Percentiles rank a stretch among this genome's conserved stretches.
Conservation (phyloP, 108 stramenopile genomes). For the Pseudonitzschia multiseries region DNA sequence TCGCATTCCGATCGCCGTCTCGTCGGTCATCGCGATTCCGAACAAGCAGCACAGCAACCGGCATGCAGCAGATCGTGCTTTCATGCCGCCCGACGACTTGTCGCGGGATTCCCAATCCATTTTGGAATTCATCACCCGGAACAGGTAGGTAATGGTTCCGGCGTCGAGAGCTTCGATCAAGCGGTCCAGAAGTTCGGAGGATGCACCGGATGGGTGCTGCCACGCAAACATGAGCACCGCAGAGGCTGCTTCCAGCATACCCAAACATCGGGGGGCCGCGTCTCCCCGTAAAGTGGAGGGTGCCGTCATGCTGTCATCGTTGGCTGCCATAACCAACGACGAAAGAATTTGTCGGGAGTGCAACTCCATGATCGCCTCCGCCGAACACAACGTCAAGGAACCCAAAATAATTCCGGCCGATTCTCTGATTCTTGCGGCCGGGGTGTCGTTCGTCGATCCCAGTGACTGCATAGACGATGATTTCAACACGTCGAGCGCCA, state of each 20-base stretch:
- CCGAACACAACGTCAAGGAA: slow-evolving; percentile 63
- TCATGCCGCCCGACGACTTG: slow-evolving; percentile 62
- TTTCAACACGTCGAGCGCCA: slow-evolving; percentile 40
- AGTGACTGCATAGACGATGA: slow-evolving; percentile 57
- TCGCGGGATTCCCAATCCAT: slow-evolving; percentile 64
- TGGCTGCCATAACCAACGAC: slow-evolving; percentile 44
- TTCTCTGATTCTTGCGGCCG: slow-evolving; percentile 60
- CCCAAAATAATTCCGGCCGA: slow-evolving; percentile 63
- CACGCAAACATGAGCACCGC: slow-evolving; percentile 63
- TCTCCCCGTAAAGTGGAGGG: slow-evolving; percentile 70
- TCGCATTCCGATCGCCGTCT: slow-evolving; percentile 49
- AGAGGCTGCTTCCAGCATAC: slow-evolving; percentile 65
- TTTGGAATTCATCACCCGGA: slow-evolving; percentile 57
- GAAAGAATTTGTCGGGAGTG: slow-evolving; percentile 59
- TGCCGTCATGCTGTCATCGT: slow-evolving; percentile 49
- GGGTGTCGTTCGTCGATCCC: slow-evolving; percentile 60
- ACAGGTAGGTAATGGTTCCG: slow-evolving; percentile 58
- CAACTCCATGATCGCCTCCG: slow-evolving; percentile 60
- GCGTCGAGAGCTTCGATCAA: slow-evolving; percentile 73
- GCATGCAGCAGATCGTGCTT: slow-evolving; percentile 53
- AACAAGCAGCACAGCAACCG: slow-evolving; percentile 65
- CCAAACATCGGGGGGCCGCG: slow-evolving; percentile 60
- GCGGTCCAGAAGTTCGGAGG: slow-evolving; percentile 53
- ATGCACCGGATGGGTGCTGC: slow-evolving; percentile 48
- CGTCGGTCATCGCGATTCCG: slow-evolving; percentile 64